Percentiles rank a stretch among this genome's conserved stretches.
Evolutionary conservation across 371 early-diverging fungal species (phyloP).

Genomic region (Mucor ambiguus): DNA sequence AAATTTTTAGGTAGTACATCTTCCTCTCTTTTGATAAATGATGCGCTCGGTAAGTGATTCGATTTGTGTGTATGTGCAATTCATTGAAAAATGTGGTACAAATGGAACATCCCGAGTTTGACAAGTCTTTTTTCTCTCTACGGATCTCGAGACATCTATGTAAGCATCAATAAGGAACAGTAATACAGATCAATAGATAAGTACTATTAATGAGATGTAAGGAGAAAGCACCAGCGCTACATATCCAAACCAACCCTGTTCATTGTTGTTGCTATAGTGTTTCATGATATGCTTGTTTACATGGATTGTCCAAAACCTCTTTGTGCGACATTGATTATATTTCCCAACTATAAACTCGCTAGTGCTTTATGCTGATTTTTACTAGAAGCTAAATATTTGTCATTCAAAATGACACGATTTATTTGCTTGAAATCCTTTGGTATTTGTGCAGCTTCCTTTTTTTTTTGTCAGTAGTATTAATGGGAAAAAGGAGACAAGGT

Average conservation of each 20-base stretch:
- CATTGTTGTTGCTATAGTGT: background rate
- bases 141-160: background rate
- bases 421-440: too few species aligned
- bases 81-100: background rate
- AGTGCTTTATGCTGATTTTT: background rate
- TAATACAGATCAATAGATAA: too few species aligned
- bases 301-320: background rate
- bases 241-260: background rate
- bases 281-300: conserved; percentile 4
- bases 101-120: background rate
- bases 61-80: background rate
- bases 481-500: conserved; percentile 11
- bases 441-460: too few species aligned
- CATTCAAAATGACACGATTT: too few species aligned
- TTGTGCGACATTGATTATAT: background rate
- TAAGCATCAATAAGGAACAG: too few species aligned
- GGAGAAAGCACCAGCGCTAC: background rate
- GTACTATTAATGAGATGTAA: background rate
- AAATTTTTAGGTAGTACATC: background rate
- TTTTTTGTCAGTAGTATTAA: too few species aligned
- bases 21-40: background rate
- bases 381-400: too few species aligned
- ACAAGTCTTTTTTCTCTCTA: background rate
- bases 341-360: background rate
- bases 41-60: background rate